These are phyloP conservation scores for Tetrahymena borealis DNA, from an alignment of 73 alveolate species.

Conservation along the genomic window DNA sequence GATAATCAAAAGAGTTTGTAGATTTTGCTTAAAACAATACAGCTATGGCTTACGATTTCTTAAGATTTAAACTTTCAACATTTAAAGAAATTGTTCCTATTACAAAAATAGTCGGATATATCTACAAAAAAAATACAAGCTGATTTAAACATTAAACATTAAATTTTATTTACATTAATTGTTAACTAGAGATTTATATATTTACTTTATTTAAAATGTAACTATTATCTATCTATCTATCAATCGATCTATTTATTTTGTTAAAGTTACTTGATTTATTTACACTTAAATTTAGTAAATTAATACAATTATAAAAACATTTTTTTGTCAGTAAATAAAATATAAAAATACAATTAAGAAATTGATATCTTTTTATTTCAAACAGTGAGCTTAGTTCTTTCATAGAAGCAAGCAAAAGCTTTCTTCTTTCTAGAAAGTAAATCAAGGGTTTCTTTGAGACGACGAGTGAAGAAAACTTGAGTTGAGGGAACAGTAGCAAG, in stretches of 20 bases:
- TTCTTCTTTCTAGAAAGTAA: neutral
- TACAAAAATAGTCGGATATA: neutral
- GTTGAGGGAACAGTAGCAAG: neutral
- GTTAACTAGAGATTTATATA: too few species aligned
- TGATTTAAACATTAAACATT: neutral
- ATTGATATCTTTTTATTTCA: neutral
- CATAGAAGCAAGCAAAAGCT: neutral
- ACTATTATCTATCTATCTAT: too few species aligned
- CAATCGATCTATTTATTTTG: too few species aligned
- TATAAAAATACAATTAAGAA: neutral
- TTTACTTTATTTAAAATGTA: too few species aligned
- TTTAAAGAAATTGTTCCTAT: neutral
- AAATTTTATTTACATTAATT: neutral
- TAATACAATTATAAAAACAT: neutral
- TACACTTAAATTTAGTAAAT: neutral
- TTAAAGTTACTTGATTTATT: neutral
- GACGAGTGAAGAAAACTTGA: neutral
- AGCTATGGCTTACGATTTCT: neutral
- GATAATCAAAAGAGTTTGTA: neutral
- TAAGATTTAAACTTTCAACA: neutral
- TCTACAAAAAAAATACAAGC: neutral
- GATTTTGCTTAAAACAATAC: neutral
- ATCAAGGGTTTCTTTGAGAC: neutral
- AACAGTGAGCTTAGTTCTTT: neutral
- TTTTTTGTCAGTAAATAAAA: neutral